Conservation (phyloP, 129 eudicot genomes). For the Erigeron canadensis region DNA sequence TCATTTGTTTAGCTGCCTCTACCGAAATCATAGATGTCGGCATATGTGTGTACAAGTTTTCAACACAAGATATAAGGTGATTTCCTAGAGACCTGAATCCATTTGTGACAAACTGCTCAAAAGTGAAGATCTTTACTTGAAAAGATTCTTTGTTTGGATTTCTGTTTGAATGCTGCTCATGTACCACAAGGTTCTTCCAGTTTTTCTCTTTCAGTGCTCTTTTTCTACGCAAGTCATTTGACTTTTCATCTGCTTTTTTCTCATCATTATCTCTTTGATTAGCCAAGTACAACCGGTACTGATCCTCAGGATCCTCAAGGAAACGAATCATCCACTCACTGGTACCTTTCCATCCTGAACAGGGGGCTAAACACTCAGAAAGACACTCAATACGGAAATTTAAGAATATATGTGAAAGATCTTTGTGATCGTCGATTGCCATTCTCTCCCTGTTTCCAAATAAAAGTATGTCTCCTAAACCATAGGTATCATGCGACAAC, state of each 20-base stretch:
- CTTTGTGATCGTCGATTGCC: conserved; percentile 53
- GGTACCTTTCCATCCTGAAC: conserved; percentile 45
- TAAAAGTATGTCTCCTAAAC: conserved; percentile 66
- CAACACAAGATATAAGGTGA: conserved; percentile 33
- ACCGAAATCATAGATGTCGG: conserved; percentile 51
- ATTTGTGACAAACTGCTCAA: conserved; percentile 43
- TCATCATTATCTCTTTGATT: not conserved
- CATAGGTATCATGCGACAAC: conserved; percentile 46
- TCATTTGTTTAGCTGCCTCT: conserved; percentile 39
- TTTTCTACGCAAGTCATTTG: not conserved
- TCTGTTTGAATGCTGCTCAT: conserved; percentile 5
- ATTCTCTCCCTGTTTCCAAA: conserved; percentile 59
- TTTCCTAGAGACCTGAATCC: conserved; percentile 23
- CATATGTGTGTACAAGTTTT: conserved; percentile 61
- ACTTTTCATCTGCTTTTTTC: not conserved
- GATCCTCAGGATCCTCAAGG: conserved; percentile 53
- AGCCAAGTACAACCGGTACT: conserved; percentile 32
- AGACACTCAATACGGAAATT: conserved; percentile 37
- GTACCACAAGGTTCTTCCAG: conserved; percentile 3
- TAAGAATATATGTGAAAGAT: conserved; percentile 48
- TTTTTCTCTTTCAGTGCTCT: conserved; percentile 6
- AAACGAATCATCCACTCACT: conserved; percentile 39
- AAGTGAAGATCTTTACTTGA: conserved; percentile 22
- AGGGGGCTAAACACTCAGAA: conserved; percentile 34
- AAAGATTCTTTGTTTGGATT: not conserved